Percentiles rank a stretch among this genome's conserved stretches.
Conservation (phyloP, 2,329 filamentous ascomycete species). For the Cladosporium sp. region DNA sequence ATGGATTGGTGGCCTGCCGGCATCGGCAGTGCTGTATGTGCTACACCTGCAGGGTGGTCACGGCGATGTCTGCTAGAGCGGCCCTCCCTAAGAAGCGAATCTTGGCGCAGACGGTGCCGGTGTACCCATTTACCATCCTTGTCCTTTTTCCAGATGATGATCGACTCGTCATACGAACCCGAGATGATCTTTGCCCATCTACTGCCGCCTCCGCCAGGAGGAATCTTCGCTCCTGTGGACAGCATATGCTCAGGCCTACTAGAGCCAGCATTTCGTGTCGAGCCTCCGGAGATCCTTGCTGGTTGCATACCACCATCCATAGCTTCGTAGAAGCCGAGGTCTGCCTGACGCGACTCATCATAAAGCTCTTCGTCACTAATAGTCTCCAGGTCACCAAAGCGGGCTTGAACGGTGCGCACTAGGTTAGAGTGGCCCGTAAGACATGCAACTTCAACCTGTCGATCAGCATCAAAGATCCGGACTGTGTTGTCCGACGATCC, state of each 20-base stretch:
- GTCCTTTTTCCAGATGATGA: conserved; percentile 91
- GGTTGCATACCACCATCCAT: conserved; percentile 43
- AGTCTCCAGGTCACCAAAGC: conserved; percentile 83
- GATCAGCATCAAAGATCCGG: conserved; percentile 85
- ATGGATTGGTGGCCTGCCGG: conserved; percentile 1
- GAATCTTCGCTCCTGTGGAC: conserved; percentile 78
- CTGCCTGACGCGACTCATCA: conserved; percentile 66
- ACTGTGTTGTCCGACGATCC: conserved; percentile 96
- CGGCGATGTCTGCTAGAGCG: conserved; percentile 14
- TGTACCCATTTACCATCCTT: conserved; percentile 76
- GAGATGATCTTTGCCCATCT: conserved; percentile 93
- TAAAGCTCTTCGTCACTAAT: conserved; percentile 67
- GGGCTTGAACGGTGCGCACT: conserved; percentile 90
- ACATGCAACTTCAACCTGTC: conserved; percentile 83
- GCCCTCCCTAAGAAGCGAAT: conserved; percentile 14
- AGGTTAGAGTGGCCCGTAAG: conserved; percentile 76
- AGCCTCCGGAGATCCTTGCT: conserved; percentile 29
- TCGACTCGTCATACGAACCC: conserved; percentile 91
- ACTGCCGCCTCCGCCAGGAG: conserved; percentile 84
- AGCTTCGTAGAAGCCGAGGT: conserved; percentile 66
- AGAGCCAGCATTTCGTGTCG: conserved; percentile 63
- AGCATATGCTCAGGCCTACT: conserved; percentile 70
- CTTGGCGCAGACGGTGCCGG: conserved; percentile 53
- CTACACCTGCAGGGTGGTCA: not conserved
- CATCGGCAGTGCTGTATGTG: not conserved